These are phyloP conservation scores for Ceratocystis harringtonii DNA, from an alignment of 2,329 filamentous ascomycete species.

Conservation along the genomic window DNA sequence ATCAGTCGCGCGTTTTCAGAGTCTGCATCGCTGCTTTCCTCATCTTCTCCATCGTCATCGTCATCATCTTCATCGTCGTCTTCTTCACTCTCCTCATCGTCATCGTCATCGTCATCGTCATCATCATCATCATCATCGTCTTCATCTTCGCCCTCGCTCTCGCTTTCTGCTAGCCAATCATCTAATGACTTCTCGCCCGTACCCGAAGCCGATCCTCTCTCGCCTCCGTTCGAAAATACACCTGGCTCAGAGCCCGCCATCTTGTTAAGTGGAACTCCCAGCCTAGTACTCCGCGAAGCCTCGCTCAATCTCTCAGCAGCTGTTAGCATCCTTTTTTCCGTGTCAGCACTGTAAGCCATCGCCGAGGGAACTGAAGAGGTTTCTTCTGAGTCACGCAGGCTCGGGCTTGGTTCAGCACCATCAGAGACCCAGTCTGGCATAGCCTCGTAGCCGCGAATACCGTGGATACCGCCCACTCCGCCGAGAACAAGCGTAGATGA, in stretches of 20 bases:
- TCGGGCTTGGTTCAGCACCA: constrained; percentile 64
- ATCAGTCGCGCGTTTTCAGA: constrained; percentile 33
- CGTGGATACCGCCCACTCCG: constrained; percentile 55
- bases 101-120: constrained; percentile 34
- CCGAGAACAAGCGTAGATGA: constrained; percentile 76
- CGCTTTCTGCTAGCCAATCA: constrained; percentile 75
- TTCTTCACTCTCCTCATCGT: constrained; percentile 37
- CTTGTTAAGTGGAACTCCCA: constrained; percentile 21
- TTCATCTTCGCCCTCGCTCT: constrained; percentile 41
- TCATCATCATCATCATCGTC: constrained; percentile 38
- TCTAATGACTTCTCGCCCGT: constrained; percentile 65
- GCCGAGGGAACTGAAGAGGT: constrained; percentile 24
- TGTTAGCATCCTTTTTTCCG: constrained; percentile 31
- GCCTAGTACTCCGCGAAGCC: constrained; percentile 27
- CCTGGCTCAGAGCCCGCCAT: background rate
- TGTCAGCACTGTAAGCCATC: constrained; percentile 24
- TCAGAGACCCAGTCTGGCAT: constrained; percentile 74
- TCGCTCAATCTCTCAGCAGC: constrained; percentile 51
- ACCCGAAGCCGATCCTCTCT: constrained; percentile 29
- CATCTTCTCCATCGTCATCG: constrained; percentile 30
- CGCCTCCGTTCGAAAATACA: background rate
- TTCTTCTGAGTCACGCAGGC: constrained; percentile 47
- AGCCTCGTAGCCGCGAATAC: constrained; percentile 61
- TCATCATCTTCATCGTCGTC: constrained; percentile 34
- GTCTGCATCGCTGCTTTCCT: constrained; percentile 34